Conservation (phyloP, 805 yeast species). For the Zygotorulaspora chibaensis region DNA sequence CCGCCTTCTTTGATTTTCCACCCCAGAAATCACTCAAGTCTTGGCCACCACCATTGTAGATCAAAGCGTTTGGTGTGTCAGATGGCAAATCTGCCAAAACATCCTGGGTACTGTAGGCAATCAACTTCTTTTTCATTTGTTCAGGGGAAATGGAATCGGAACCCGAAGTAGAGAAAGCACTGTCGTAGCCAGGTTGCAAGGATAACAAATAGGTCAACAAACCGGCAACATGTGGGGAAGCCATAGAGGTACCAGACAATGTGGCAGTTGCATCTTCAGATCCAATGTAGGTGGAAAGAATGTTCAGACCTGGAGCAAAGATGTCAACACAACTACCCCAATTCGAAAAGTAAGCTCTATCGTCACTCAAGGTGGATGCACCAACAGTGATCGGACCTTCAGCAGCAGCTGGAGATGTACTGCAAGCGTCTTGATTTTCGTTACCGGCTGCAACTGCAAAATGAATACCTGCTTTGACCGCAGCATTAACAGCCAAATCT, state of each 20-base stretch:
- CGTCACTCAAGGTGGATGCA: conserved; percentile 83
- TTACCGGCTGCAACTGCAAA: conserved; percentile 97
- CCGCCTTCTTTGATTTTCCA: conserved; percentile 8
- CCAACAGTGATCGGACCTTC: conserved; percentile 87
- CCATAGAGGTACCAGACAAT: conserved; percentile 96
- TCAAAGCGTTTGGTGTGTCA: conserved; percentile 72
- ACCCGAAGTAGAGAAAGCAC: conserved; percentile 55
- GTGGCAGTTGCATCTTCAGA: conserved; percentile 72
- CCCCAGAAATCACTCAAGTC: conserved; percentile 64
- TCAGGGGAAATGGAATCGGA: conserved; percentile 53
- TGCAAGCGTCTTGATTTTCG: conserved; percentile 89
- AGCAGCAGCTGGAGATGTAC: conserved; percentile 86
- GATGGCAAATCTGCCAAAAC: conserved; percentile 58
- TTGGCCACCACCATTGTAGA: conserved; percentile 79
- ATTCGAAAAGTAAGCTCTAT: conserved; percentile 93
- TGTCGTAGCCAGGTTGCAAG: conserved; percentile 69
- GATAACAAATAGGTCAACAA: conserved; percentile 84
- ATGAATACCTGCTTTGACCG: conserved; percentile 81
- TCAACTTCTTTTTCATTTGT: conserved; percentile 70
- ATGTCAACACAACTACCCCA: conserved; percentile 94
- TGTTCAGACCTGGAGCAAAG: conserved; percentile 93
- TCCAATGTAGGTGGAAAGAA: conserved; percentile 80
- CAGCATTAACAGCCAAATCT: conserved; percentile 85
- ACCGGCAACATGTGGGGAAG: conserved; percentile 95
- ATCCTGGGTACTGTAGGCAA: conserved; percentile 61